Base-by-base conservation (phyloP, 345 rosid genomes). In the Salix exigua region DNA sequence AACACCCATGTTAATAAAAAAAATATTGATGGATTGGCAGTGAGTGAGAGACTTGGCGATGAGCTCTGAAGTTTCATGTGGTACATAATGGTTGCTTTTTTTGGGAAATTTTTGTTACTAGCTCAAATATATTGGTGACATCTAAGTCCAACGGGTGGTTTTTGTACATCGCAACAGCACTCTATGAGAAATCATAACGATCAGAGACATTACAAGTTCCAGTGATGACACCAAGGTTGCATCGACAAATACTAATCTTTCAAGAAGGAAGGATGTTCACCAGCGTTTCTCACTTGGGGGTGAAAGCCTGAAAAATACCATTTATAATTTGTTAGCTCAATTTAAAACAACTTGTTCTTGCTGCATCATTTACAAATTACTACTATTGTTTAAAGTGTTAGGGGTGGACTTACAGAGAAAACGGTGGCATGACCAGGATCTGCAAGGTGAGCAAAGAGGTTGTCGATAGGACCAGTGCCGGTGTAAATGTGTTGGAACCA, bases 401-500 rank as follows among this genome's bases (percentile, higher is more conserved):
- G 1, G 26, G 30, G 7, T 69, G 11, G 28, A 84, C 93, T 88
- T 87, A 91, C 99, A 71, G 97, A 88, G 80, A 95, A 96, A 82
- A 93, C 55, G 11, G 90, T 96, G 76, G 98, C 99, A 58, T 96
- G 98, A 50, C 99, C 99, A 51, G 98, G 99, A 86, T 96, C 98
- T 60, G 97, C 91, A 23, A 96, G 98, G 84, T 96, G 99, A 42
- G 97, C 97, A 72, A 92, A 93, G 74, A 96, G 94, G 77, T 96
- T 96, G 80, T 93, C 99, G 28, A 96, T 96, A 16, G 99, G 99
- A 53, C 99, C 99, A 30, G 97, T 89, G 19, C 98, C 98, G 0
- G 98, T 93, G 91, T 96, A 96, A 68, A 96, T 90, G 75, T 96
- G 99, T 82, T 96, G 98, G 89, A 96, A 96, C 99, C 99, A 93